Conservation (phyloP, 1,139 yeast species). For the Yamadazyma aaseri region DNA sequence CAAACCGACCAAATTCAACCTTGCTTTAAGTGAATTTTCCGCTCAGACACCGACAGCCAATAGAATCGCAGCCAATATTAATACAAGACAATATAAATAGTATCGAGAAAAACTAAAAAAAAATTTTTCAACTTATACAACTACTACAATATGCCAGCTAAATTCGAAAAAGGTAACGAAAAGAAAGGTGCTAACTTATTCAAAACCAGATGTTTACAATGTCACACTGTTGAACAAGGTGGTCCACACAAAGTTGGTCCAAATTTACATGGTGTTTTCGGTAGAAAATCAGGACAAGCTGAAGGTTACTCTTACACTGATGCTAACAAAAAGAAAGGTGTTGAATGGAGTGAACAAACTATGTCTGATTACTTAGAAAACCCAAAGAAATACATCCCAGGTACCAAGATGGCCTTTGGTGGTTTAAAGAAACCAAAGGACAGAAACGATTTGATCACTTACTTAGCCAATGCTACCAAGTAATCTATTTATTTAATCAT, state of each 20-base stretch:
- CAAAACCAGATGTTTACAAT: constrained; percentile 98
- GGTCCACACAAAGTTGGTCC: constrained; percentile 99
- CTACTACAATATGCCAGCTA: constrained; percentile 55
- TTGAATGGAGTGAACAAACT: constrained; percentile 81
- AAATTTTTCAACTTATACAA: constrained; percentile 7
- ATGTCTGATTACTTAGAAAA: constrained; percentile 95
- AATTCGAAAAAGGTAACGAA: constrained; percentile 74
- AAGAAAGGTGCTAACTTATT: constrained; percentile 98
- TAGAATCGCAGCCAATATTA: constrained; percentile 1
- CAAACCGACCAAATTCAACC: too few species aligned
- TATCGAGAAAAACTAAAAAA: constrained; percentile 4
- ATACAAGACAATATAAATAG: constrained; percentile 2
- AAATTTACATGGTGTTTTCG: constrained; percentile 91
- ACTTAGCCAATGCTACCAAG: constrained; percentile 78
- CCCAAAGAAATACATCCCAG: constrained; percentile 99
- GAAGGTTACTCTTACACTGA: constrained; percentile 95
- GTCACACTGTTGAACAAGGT: constrained; percentile 95
- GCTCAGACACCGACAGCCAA: too few species aligned
- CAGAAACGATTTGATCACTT: constrained; percentile 94
- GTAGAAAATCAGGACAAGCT: constrained; percentile 90
- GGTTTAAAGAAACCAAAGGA: constrained; percentile 99
- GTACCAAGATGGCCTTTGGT: constrained; percentile 99
- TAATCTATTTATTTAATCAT: constrained; percentile 23
- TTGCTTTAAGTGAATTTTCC: not conserved
- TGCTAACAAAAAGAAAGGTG: constrained; percentile 97